Evolutionary conservation across 176 grass and related monocot species (phyloP), one percentile per base, ranked within the genome.

Genomic region (Lolium rigidum): DNA sequence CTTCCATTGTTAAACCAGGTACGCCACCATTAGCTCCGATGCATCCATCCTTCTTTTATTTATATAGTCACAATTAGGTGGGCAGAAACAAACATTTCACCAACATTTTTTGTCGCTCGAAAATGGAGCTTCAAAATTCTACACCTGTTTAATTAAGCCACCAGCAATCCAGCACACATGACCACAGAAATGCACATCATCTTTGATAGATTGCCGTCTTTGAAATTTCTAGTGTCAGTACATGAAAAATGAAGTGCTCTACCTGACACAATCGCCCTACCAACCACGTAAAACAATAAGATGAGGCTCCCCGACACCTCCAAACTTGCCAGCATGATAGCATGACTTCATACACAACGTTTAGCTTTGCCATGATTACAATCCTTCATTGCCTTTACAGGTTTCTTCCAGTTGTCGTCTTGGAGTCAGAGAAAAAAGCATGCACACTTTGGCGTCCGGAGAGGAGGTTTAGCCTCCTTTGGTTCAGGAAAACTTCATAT

Each of bases 1-100:
- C 57, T 62, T 62, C 64, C 38, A 46, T 11, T 25, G 86, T 82
- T 77, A 59, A 73, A 62, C 37, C 17, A 50, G 79, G 12, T 26
- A 7, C 14, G 9, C 7, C 8, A 50, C 17, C 74, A 51, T 13
- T 39, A 18, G 61, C 60, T 22, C 38, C 47, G 35, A 26, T 20
- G 35, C 67, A 73, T 41, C 77, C 46, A 63, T 81, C 67, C 20
- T 20, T 20, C 55, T 57, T 48, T 31, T 65, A 65, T 65, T 65
- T 63, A 8, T 47, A 65, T 31, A 65, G 25, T 21, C 16, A 7
- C 28, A 59, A 43, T 57, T 44, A 80, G 59, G 59, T 48, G 11
- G 18, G 7, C 35, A 38, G 10, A 58, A 59, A n/a, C 18, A 78
- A 57, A 78, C 52, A n/a, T 12, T 37, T n/a, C 75, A 65, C 78